Evolutionary conservation across 768 basidiomycete species (phyloP).

Genomic region (Termitomyces titanicus): DNA sequence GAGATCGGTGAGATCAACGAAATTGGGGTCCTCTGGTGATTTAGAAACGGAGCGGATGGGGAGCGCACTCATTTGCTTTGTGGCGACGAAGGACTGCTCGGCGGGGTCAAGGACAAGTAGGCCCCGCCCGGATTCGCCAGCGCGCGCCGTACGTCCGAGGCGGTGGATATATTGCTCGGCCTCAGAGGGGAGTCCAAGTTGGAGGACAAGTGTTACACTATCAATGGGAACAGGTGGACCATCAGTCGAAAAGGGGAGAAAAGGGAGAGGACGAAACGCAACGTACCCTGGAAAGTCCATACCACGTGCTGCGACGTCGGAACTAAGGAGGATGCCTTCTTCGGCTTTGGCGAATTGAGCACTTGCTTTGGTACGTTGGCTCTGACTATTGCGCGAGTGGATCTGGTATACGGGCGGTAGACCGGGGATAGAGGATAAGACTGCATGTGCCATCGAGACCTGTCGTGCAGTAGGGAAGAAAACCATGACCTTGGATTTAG

Average conservation of each 20-base stretch:
- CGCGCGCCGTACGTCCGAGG: constrained; percentile 75
- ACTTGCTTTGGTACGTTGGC: constrained; percentile 42
- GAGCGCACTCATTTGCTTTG: constrained; percentile 34
- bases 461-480: constrained; percentile 70
- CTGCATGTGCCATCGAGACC: constrained; percentile 35
- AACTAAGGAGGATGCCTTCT: constrained; percentile 47
- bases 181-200: constrained; percentile 63
- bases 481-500: constrained; percentile 34
- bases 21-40: too few relatives aligned
- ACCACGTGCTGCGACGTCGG: constrained; percentile 60
- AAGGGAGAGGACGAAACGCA: neutral
- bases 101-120: constrained; percentile 50
- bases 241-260: neutral
- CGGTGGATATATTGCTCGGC: constrained; percentile 79
- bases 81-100: constrained; percentile 46
- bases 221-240: neutral
- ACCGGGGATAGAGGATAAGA: constrained; percentile 23
- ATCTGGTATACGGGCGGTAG: constrained; percentile 46
- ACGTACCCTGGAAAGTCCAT: constrained; percentile 63
- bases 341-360: constrained; percentile 42
- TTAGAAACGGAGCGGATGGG: constrained; percentile 33
- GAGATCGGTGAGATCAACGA: constrained; percentile 20
- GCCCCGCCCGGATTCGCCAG: constrained; percentile 60
- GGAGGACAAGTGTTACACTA: constrained; percentile 57
- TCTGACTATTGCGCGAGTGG: constrained; percentile 55